phyloP scores from a whole-genome alignment of 495 filamentous ascomycete genomes.

The Lepraria neglecta region DNA sequence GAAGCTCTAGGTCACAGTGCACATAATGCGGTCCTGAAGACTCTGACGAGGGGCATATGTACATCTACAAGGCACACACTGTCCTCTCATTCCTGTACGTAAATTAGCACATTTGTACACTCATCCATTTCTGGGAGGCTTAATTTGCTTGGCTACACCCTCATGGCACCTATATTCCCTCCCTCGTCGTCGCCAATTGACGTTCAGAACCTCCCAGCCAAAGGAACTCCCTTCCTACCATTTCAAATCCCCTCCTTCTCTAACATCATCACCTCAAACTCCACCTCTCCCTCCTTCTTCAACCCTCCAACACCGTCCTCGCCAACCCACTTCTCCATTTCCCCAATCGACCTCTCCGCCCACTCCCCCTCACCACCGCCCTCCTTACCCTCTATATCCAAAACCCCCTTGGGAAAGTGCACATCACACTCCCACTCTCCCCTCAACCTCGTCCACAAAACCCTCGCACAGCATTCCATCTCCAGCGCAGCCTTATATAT shows the following conservation, averaged over 20 bases:
- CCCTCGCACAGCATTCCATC: constrained; percentile 40
- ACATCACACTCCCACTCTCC: constrained; percentile 81
- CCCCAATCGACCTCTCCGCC: constrained; percentile 27
- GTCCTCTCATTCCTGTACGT: neutral
- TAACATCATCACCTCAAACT: constrained; percentile 27
- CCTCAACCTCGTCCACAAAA: constrained; percentile 59
- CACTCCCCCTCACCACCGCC: constrained; percentile 20
- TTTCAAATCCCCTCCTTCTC: constrained; percentile 19
- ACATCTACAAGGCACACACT: neutral
- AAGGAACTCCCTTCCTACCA: too few species aligned
- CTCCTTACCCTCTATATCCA: constrained; percentile 1
- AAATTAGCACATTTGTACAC: neutral
- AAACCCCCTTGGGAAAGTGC: constrained; percentile 58
- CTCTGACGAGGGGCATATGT: neutral
- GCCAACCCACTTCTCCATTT: constrained; percentile 27
- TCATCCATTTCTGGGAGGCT: too few species aligned
- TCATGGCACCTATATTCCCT: too few species aligned
- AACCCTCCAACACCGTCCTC: constrained; percentile 27
- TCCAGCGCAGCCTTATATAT: constrained; percentile 67
- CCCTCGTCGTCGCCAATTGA: neutral
- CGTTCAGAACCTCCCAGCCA: too few species aligned
- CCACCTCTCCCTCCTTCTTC: constrained; percentile 26
- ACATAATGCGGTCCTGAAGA: too few species aligned
- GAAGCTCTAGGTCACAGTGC: neutral
- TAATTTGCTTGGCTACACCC: neutral